Percentiles rank a stretch among this genome's conserved stretches.
phyloP scores from a whole-genome alignment of 352 stramenopile species.

The Globisporangium abappressorium region DNA sequence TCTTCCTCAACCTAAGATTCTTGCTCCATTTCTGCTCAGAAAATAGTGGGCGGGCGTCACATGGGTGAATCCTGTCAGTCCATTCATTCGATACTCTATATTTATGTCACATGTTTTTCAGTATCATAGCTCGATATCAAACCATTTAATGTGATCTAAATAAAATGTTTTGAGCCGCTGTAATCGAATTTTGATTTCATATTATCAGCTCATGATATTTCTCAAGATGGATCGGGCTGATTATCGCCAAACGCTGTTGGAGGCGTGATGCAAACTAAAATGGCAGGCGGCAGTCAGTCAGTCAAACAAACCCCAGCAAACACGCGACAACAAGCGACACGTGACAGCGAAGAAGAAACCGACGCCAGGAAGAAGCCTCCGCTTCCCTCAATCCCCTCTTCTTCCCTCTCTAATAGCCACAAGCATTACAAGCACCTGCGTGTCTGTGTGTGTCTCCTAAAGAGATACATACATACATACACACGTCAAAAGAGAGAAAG shows the following conservation, averaged over 20 bases:
- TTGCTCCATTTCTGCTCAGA: too few species aligned
- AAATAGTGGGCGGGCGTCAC: too few species aligned
- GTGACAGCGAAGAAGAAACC: conserved; percentile 1
- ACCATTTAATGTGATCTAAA: too few species aligned
- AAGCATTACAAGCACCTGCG: background rate
- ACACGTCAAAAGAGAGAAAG: background rate
- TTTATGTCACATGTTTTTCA: too few species aligned
- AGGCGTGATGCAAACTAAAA: background rate
- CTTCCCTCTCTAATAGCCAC: background rate
- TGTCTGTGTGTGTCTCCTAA: background rate
- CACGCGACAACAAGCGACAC: background rate
- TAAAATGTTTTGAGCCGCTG: too few species aligned
- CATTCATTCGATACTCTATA: too few species aligned
- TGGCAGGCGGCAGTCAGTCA: too few species aligned
- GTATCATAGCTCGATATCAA: too few species aligned
- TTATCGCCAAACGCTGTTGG: background rate
- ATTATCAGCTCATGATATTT: background rate
- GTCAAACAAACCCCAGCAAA: background rate
- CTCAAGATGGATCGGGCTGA: background rate
- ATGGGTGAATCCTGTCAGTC: too few species aligned
- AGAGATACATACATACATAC: background rate
- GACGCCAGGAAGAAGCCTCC: background rate
- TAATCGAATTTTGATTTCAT: background rate
- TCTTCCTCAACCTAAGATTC: too few species aligned
- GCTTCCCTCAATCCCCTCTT: background rate